phyloP scores from a whole-genome alignment of 305 asterid species.

The Striga hermonthica region DNA sequence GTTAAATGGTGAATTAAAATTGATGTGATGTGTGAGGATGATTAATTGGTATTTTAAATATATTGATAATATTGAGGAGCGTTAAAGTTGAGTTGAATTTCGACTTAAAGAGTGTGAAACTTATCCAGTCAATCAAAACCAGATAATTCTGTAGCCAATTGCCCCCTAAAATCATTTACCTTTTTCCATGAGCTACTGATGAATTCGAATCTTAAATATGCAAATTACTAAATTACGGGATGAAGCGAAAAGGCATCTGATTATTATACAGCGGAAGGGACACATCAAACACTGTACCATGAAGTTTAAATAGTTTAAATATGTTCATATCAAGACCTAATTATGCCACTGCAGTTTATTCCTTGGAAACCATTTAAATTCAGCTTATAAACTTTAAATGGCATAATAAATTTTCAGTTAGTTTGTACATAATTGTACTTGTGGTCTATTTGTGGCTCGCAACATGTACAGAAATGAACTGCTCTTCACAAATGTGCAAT shows the following conservation, averaged over 20 bases:
- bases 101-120: too few species aligned
- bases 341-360: neutral
- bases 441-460: neutral
- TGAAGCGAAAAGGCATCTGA: neutral
- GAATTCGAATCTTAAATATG: neutral
- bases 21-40: too few species aligned
- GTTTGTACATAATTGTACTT: neutral
- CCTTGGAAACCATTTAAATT: neutral
- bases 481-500: slow-evolving; percentile 12
- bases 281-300: neutral
- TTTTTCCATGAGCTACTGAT: neutral
- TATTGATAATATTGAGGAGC: too few species aligned
- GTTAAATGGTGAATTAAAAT: too few species aligned
- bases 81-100: too few species aligned
- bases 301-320: neutral
- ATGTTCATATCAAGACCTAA: neutral
- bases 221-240: neutral
- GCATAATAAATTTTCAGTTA: slow-evolving; percentile 8
- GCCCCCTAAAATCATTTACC: neutral
- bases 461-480: slow-evolving; percentile 13
- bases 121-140: too few species aligned
- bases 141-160: too few species aligned
- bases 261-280: slow-evolving; percentile 11
- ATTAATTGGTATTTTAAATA: too few species aligned
- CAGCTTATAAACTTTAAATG: neutral